Base-by-base conservation (phyloP, 768 basidiomycete species). In the Boletus pseudopeckii region DNA sequence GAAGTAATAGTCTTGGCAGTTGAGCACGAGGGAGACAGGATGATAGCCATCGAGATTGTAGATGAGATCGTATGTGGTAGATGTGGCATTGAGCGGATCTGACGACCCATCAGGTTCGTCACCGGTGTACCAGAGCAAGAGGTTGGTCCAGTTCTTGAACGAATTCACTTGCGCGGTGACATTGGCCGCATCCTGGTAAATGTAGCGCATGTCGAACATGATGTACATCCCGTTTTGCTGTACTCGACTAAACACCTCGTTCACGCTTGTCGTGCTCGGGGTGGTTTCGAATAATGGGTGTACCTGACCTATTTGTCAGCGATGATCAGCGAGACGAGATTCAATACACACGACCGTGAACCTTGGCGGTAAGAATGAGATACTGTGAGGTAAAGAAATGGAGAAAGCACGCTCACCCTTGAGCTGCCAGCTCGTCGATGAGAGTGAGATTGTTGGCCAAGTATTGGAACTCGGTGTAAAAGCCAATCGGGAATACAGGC, bases 181-280 rank as follows among this genome's bases (percentile, higher is more conserved):
- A 4, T 78, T 75, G 22, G 78, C 75, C 11, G 71, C 59, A 61
- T 90, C 81, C 75, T 77, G 79, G 72, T 90, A 91, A 1, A 75
- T 76, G 79, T 69, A 75, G 56, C 88, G 79, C 89, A 92, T 89
- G 65, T 91, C 88, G 59, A 90, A 92, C 81, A 90, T 88, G 43
- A 91, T 74, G 61, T 85, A 91, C 44, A 67, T 17, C 0, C 79
- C 80, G 0, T 82, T 80, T 54, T 84, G 78, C 63, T 86, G 80
- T 81, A 89, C 86, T 34, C 77, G 74, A 61, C 86, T 78, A n/a
- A 90, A 66, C 15, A 88, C 81, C 22, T 74, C 62, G 7, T 57
- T 48, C 33, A 65, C 30, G 30, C 46, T 82, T 72, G 1, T 84
- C 69, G 5, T 74, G 78, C 77, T 32, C 78, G 63, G 85, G 77